Conservation (phyloP, 1,284 basidiomycete species). For the Trichosporon sp. region DNA sequence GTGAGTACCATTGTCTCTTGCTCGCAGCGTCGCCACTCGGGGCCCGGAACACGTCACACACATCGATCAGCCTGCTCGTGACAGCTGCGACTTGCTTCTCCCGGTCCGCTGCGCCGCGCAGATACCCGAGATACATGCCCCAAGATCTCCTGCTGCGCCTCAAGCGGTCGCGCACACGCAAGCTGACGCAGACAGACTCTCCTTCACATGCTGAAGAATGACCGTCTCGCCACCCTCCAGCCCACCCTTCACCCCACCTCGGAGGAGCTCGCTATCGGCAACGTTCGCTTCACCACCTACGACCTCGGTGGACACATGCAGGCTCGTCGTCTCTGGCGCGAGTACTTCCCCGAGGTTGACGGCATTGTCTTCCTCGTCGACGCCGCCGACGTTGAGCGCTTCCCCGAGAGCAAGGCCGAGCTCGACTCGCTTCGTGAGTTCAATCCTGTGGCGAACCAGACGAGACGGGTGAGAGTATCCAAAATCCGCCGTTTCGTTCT, state of each 20-base stretch:
- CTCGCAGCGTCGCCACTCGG: not conserved
- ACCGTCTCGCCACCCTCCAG: slow-evolving; percentile 94
- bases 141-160: not conserved
- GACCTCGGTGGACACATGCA: slow-evolving; percentile 98
- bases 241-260: slow-evolving; percentile 99
- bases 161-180: not conserved
- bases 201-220: slow-evolving; percentile 99
- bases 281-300: slow-evolving; percentile 98
- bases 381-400: slow-evolving; percentile 93
- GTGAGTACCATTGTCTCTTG: slow-evolving; percentile 61
- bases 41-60: slow-evolving; percentile 10
- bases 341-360: slow-evolving; percentile 99
- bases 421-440: slow-evolving; percentile 77
- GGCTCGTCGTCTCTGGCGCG: slow-evolving; percentile 98
- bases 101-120: not conserved
- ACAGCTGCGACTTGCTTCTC: not conserved
- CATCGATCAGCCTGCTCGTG: not conserved
- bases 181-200: slow-evolving; percentile 69
- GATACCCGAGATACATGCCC: slow-evolving; percentile 2
- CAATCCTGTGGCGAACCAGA: too few species aligned
- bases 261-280: slow-evolving; percentile 97
- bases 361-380: slow-evolving; percentile 99
- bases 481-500: not conserved
- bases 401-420: slow-evolving; percentile 94
- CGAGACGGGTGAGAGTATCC: not conserved